Conservation (phyloP, 2,329 filamentous ascomycete species). For the Diaporthe nobilis region DNA sequence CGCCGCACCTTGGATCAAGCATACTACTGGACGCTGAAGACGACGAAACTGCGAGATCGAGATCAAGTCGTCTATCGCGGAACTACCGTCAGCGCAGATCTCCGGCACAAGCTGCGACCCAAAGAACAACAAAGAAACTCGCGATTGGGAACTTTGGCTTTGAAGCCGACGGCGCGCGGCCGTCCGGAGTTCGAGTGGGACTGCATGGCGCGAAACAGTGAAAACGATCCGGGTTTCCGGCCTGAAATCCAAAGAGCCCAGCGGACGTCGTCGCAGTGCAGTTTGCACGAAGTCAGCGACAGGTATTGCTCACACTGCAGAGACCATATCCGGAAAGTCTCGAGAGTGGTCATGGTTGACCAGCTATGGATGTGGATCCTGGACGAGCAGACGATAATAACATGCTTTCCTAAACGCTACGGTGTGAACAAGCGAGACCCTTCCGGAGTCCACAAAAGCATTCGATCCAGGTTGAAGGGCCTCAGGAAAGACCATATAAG, state of each 20-base stretch:
- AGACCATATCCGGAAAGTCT: slow-evolving; percentile 26
- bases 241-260: too few species aligned
- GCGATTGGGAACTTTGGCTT: too few species aligned
- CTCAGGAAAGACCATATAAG: slow-evolving; percentile 41
- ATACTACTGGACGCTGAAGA: slow-evolving; percentile 55
- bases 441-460: slow-evolving; percentile 44
- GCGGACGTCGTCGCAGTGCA: too few species aligned
- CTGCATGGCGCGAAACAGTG: too few species aligned
- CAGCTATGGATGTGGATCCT: slow-evolving; percentile 42
- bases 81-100: slow-evolving; percentile 44
- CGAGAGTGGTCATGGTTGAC: slow-evolving; percentile 38
- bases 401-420: slow-evolving; percentile 33
- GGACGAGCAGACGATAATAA: slow-evolving; percentile 41
- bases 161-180: too few species aligned
- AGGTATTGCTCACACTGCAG: neutral
- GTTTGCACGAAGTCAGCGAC: too few species aligned
- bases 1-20: slow-evolving; percentile 59
- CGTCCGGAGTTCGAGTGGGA: too few species aligned
- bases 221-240: too few species aligned
- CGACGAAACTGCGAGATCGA: slow-evolving; percentile 53
- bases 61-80: slow-evolving; percentile 54
- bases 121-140: too few species aligned
- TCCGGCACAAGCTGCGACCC: slow-evolving; percentile 13
- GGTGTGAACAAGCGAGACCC: slow-evolving; percentile 38
- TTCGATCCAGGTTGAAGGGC: slow-evolving; percentile 38